These are phyloP conservation scores for Ascodesmis nigricans DNA, from an alignment of 495 filamentous ascomycete species.

Conservation along the genomic window DNA sequence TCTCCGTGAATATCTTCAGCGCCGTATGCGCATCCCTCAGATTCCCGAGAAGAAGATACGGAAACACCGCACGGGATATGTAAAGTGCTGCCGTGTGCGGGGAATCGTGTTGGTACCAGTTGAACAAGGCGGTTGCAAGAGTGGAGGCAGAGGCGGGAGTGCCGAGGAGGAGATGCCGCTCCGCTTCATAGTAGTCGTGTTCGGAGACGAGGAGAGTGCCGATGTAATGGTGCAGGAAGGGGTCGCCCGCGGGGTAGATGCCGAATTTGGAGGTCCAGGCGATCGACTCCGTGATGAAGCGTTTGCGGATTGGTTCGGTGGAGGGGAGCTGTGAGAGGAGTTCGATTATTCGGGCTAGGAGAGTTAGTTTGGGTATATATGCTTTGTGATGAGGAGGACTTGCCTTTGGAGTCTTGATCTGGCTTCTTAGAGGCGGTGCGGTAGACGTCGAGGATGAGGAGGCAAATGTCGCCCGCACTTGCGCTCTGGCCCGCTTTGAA, in stretches of 20 bases:
- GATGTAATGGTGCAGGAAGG: slow-evolving; percentile 83
- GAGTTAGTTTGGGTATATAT: too few relatives aligned
- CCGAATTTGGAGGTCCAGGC: slow-evolving; percentile 70
- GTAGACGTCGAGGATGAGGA: slow-evolving; percentile 71
- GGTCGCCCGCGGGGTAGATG: slow-evolving; percentile 76
- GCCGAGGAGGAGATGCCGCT: slow-evolving; percentile 71
- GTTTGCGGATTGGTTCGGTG: slow-evolving; percentile 74
- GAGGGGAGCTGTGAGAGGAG: slow-evolving; percentile 33
- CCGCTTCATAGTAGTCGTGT: slow-evolving; percentile 74
- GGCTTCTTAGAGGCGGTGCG: slow-evolving; percentile 58
- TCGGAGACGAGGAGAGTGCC: slow-evolving; percentile 50
- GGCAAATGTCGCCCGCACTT: slow-evolving; percentile 73
- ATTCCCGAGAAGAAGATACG: slow-evolving; percentile 79
- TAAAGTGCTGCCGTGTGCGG: slow-evolving; percentile 77
- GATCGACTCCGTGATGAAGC: slow-evolving; percentile 72
- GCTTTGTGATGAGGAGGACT: too few relatives aligned
- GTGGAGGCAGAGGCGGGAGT: slow-evolving; percentile 71
- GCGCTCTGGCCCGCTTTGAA: slow-evolving; percentile 76
- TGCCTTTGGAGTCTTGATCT: slow-evolving; percentile 39
- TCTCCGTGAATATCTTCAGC: slow-evolving; percentile 55
- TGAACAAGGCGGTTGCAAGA: slow-evolving; percentile 62
- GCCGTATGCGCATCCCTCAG: slow-evolving; percentile 67
- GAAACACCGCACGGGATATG: slow-evolving; percentile 69
- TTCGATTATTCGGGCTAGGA: slow-evolving; percentile 1
- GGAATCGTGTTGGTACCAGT: slow-evolving; percentile 80